A percentile compares a stretch with the other conserved stretches of the same genome.
These are phyloP conservation scores for Stylonectria norvegica DNA, from an alignment of 2,329 filamentous ascomycete species.

Conservation along the genomic window DNA sequence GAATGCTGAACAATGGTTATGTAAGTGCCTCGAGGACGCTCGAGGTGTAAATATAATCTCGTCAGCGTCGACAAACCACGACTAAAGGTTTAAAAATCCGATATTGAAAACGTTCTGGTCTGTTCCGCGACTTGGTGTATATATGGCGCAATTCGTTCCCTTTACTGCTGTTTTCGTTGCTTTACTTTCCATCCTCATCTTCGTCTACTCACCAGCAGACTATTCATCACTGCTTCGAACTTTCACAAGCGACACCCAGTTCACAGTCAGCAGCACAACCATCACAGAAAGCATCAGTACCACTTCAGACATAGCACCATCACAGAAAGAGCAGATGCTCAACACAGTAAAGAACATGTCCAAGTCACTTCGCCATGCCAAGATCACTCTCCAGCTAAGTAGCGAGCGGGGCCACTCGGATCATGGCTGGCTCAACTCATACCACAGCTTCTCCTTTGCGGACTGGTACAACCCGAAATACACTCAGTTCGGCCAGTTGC, in stretches of 20 bases:
- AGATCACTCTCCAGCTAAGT: slow-evolving; percentile 72
- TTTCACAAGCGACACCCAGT: slow-evolving; percentile 17
- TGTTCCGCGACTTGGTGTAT: slow-evolving; percentile 26
- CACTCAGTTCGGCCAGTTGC: slow-evolving; percentile 69
- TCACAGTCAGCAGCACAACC: slow-evolving; percentile 11
- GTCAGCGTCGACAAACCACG: slow-evolving; percentile 27
- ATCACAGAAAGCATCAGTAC: slow-evolving; percentile 9
- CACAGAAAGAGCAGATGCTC: slow-evolving; percentile 29
- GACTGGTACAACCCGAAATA: slow-evolving; percentile 65
- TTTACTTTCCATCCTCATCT: slow-evolving; percentile 37
- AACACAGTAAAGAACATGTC: slow-evolving; percentile 52
- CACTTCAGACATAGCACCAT: slow-evolving; percentile 1
- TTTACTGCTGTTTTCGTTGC: slow-evolving; percentile 35
- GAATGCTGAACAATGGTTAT: slow-evolving; percentile 19
- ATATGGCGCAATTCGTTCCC: slow-evolving; percentile 37
- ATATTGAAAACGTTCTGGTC: slow-evolving; percentile 24
- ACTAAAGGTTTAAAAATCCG: slow-evolving; percentile 12
- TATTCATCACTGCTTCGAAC: slow-evolving; percentile 22
- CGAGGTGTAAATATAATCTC: slow-evolving; percentile 25
- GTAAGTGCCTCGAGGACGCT: slow-evolving; percentile 3
- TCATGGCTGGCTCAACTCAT: slow-evolving; percentile 84
- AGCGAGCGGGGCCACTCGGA: slow-evolving; percentile 70
- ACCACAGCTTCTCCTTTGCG: slow-evolving; percentile 83
- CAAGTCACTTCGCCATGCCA: slow-evolving; percentile 62
- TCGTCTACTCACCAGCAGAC: slow-evolving; percentile 27